Percentiles rank a stretch among this genome's conserved stretches.
phyloP scores from a whole-genome alignment of 305 asterid genomes.

The Rubia peregrina region DNA sequence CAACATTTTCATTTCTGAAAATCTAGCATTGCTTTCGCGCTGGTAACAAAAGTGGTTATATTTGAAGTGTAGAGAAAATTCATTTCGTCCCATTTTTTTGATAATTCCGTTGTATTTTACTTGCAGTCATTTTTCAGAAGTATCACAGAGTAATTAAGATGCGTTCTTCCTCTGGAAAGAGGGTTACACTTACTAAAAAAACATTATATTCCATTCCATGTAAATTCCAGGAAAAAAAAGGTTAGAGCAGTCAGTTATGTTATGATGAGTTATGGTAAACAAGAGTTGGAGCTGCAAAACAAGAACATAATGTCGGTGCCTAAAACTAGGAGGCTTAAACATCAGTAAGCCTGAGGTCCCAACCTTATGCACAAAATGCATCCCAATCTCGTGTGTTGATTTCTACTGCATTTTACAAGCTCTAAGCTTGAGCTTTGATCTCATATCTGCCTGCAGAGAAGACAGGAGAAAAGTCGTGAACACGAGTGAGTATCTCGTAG shows the following conservation, averaged over 20 bases:
- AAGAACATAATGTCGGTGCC: too few species aligned
- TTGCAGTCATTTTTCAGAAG: too few species aligned
- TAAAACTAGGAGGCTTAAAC: too few species aligned
- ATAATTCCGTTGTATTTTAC: too few species aligned
- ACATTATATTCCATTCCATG: neutral
- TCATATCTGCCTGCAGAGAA: constrained; percentile 8
- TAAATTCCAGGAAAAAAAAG: neutral
- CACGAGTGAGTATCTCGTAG: neutral
- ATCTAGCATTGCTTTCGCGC: too few species aligned
- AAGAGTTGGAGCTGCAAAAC: too few species aligned
- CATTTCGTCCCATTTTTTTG: too few species aligned
- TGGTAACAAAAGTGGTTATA: too few species aligned
- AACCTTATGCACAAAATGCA: neutral
- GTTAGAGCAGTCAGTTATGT: too few species aligned
- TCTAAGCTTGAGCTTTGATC: constrained; percentile 4
- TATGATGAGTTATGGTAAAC: too few species aligned
- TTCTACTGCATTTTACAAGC: neutral
- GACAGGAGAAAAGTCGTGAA: neutral
- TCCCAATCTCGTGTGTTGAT: neutral
- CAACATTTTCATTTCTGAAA: too few species aligned
- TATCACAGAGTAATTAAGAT: neutral
- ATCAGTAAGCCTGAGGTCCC: neutral
- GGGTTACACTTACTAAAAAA: neutral
- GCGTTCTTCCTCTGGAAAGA: neutral
- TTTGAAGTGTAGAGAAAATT: too few species aligned